Evolutionary conservation across 768 basidiomycete genomes (phyloP), one percentile per base, ranked within the genome.

Genomic region (Kwoniella heveanensis): DNA sequence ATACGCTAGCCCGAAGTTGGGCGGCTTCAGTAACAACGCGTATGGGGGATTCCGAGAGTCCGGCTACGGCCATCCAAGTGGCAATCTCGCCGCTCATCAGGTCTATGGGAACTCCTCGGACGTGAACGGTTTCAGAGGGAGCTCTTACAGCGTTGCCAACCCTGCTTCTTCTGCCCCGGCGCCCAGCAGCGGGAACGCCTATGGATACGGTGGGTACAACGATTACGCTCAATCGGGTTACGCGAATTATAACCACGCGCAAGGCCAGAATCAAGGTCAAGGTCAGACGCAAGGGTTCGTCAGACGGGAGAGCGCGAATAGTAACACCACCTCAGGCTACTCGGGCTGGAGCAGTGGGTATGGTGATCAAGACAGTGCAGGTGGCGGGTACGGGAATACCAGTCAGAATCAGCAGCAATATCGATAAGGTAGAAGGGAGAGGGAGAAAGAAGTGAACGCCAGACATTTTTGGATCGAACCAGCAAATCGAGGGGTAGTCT

Each of bases 231-330:
- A 47, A 47, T 19, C 5, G 7, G 46, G 46, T 6, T 13, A 5
- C 49, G 36, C n/a, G 21, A 36, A 26, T 58, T 13, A 58, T 5
- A 10, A 29, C 21, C 47, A 49, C 27, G 26, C 21, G 9, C n/a
- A n/a, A n/a, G n/a, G n/a, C n/a, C 39, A 7, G 2, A 44, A 22
- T 15, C 19, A 44, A 30, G 39, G 25, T n/a, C 25, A 29, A 58
- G 57, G 39, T 10, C 32, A 36, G 13, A 36, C 32, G 32, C 32
- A 36, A 15, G 57, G 57, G 26, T 60, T 60, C 25, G 50, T 53
- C 24, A 36, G 58, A 26, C 49, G 58, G n/a, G 58, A 60, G 44
- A 60, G 58, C 37, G 30, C 32, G 37, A 60, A 60, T 52, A 60
- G 58, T 44, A 60, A 51, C 37, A 51, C 58, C n/a, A 60, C 57